A percentile compares a stretch with the other conserved stretches of the same genome.
Conservation (phyloP, 257 asterid genomes). For the Gynochthodes officinalis region DNA sequence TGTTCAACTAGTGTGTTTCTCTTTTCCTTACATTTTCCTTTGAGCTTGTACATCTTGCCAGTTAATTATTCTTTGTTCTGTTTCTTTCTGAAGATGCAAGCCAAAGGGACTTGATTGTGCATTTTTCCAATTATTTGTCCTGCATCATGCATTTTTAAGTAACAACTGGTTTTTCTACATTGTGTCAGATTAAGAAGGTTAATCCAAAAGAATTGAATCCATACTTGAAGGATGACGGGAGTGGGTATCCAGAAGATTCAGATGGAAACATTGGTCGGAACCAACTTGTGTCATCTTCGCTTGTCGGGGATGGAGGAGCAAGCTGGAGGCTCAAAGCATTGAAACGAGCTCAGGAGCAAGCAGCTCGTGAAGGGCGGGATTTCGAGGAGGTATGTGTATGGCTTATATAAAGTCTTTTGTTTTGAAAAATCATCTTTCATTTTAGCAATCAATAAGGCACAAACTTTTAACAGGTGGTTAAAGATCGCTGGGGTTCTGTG, state of each 20-base stretch:
- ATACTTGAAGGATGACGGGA: constrained; percentile 59
- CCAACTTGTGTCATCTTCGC: constrained; percentile 47
- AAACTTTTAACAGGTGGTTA: constrained; percentile 59
- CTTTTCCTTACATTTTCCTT: background rate
- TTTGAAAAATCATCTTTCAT: constrained; percentile 8
- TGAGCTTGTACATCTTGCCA: constrained; percentile 8
- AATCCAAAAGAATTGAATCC: constrained; percentile 88
- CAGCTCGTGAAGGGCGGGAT: constrained; percentile 83
- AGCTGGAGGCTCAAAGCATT: constrained; percentile 98
- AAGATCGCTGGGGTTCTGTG: constrained; percentile 94
- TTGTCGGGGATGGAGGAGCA: constrained; percentile 99
- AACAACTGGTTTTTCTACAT: constrained; percentile 2
- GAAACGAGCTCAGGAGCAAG: constrained; percentile 91
- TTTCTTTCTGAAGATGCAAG: background rate
- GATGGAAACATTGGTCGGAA: constrained; percentile 37
- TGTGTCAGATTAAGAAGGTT: constrained; percentile 48
- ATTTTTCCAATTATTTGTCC: background rate
- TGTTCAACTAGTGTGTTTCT: background rate
- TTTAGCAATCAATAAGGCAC: constrained; percentile 3
- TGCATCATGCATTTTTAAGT: background rate
- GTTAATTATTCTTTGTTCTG: background rate
- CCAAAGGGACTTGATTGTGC: background rate
- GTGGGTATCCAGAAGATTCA: constrained; percentile 79
- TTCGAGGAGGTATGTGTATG: constrained; percentile 57
- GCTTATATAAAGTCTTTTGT: background rate